Conservation (phyloP, 495 filamentous ascomycete genomes). For the Oleoguttula mirabilis region DNA sequence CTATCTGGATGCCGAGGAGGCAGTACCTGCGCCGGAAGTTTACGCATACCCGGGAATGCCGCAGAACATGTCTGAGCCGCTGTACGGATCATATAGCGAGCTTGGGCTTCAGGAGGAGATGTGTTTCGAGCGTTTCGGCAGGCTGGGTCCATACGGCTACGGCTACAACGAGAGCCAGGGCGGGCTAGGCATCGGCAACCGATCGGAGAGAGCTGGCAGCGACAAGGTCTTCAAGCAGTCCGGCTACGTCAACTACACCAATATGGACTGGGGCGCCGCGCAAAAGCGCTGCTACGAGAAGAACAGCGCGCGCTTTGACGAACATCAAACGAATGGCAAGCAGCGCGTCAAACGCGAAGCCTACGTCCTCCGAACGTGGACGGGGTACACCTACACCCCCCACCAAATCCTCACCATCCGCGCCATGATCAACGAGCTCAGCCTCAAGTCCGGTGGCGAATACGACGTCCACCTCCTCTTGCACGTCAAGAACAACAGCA, state of each 20-base stretch:
- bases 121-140: constrained; percentile 33
- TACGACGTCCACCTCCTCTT: constrained; percentile 48
- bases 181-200: constrained; percentile 24
- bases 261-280: constrained; percentile 28
- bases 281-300: constrained; percentile 31
- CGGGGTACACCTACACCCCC: constrained; percentile 28
- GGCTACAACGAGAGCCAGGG: constrained; percentile 28
- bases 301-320: constrained; percentile 30
- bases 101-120: constrained; percentile 28
- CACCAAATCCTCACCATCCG: constrained; percentile 36
- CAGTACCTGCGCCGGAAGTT: constrained; percentile 26
- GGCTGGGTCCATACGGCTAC: constrained; percentile 32
- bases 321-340: constrained; percentile 19
- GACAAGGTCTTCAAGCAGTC: constrained; percentile 26
- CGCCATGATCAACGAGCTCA: constrained; percentile 44
- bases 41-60: constrained; percentile 34
- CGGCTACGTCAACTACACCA: constrained; percentile 28
- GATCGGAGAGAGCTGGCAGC: constrained; percentile 25
- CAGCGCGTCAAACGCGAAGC: constrained; percentile 28
- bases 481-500: constrained; percentile 43
- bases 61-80: constrained; percentile 28
- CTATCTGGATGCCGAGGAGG: constrained; percentile 28
- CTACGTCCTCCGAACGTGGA: constrained; percentile 32
- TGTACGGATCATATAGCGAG: constrained; percentile 30
- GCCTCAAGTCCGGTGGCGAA: constrained; percentile 43